Evolutionary conservation across 331 rosid genomes (phyloP).

Genomic region (Quercus tomentella): DNA sequence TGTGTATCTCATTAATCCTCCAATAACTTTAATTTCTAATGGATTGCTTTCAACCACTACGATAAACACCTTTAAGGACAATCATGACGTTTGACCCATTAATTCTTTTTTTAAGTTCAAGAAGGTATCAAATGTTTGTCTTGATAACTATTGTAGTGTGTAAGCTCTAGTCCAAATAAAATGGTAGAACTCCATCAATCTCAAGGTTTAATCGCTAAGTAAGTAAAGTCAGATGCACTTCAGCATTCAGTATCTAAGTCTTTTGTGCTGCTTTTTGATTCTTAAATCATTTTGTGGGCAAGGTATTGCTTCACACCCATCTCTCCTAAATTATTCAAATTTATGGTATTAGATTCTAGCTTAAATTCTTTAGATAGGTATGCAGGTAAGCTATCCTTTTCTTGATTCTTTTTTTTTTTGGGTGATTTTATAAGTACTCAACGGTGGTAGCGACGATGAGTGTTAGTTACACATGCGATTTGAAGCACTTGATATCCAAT

Average conservation of each 20-base stretch:
- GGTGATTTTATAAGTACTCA: no score
- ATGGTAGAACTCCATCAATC: no score
- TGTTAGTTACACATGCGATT: background rate
- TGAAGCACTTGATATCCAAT: background rate
- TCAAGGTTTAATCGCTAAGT: no score
- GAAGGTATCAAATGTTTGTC: no score
- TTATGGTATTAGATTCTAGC: background rate
- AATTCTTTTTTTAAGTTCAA: no score
- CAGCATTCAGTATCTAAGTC: background rate
- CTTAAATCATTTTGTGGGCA: slow-evolving; percentile 11
- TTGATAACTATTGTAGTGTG: no score
- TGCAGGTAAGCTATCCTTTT: slow-evolving; percentile 10
- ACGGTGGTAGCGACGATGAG: background rate
- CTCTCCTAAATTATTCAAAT: background rate
- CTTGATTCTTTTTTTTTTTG: background rate
- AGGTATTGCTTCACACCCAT: slow-evolving; percentile 19
- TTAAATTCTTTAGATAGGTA: slow-evolving; percentile 2
- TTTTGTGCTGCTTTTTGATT: background rate
- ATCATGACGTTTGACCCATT: background rate
- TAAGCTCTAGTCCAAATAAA: no score
- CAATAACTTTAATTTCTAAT: background rate
- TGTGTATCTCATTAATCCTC: background rate
- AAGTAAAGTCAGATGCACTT: background rate
- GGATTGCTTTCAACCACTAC: background rate
- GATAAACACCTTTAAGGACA: background rate